phyloP scores from a whole-genome alignment of 164 flowering plant species.

The Annona squamosa region DNA sequence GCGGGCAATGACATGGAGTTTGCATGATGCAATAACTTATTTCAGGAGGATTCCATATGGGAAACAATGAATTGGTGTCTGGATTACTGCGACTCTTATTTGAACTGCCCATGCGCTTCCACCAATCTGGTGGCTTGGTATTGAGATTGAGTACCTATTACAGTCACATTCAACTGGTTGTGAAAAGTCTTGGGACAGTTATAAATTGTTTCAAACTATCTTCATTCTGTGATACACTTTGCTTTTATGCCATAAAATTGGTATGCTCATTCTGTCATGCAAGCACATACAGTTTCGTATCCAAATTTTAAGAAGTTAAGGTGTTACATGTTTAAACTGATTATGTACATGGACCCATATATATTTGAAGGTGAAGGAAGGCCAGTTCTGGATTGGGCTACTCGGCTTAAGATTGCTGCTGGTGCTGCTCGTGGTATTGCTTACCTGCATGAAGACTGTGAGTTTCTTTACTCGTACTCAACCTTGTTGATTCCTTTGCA shows the following conservation, averaged over 20 bases:
- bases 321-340: no score
- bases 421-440: constrained; percentile 94
- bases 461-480: constrained; percentile 10
- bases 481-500: neutral
- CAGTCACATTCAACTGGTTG: no score
- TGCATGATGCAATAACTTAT: neutral
- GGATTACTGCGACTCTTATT: neutral
- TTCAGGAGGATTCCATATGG: neutral
- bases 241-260: no score
- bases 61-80: neutral
- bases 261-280: no score
- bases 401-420: constrained; percentile 58
- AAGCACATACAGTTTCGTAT: no score
- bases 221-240: no score
- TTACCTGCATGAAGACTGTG: constrained; percentile 93
- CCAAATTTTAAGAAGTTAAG: no score
- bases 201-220: no score
- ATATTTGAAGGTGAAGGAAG: constrained; percentile 39
- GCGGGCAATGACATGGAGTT: neutral
- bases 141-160: neutral
- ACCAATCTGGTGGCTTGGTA: neutral
- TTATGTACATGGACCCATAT: neutral
- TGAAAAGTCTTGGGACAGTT: neutral
- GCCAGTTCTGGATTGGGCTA: constrained; percentile 68
- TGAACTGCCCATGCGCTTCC: neutral